Evolutionary conservation across 192 early-diverging fungal genomes (phyloP).

Genomic region (Spizellomyces sp.): DNA sequence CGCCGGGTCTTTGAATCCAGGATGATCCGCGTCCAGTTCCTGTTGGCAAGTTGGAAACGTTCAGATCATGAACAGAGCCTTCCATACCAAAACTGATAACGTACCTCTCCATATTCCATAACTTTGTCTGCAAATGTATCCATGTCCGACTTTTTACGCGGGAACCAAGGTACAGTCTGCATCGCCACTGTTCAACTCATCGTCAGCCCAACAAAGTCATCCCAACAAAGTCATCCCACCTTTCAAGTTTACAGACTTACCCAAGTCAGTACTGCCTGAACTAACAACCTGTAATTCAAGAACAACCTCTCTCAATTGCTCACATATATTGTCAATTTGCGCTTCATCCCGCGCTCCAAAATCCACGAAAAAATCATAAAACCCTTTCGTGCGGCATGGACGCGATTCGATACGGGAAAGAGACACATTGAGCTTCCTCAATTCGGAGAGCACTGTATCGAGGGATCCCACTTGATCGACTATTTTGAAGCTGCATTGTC

Average conservation of each 20-base stretch:
- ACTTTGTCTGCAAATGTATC: conserved; percentile 92
- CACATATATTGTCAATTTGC: conserved; percentile 63
- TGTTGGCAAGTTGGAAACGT: conserved; percentile 12
- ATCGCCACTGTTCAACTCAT: conserved; percentile 9
- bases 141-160: conserved; percentile 87
- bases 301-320: conserved; percentile 65
- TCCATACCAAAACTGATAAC: background rate
- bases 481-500: conserved; percentile 67
- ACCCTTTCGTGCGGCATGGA: conserved; percentile 76
- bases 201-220: background rate
- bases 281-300: conserved; percentile 71
- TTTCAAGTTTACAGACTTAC: conserved; percentile 29
- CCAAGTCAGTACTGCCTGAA: conserved; percentile 46
- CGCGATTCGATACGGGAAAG: conserved; percentile 96
- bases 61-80: too few relatives aligned
- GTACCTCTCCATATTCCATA: conserved; percentile 82
- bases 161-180: conserved; percentile 85
- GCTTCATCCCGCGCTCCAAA: conserved; percentile 68
- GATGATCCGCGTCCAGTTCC: conserved; percentile 76
- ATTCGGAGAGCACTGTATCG: conserved; percentile 75
- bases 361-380: conserved; percentile 96
- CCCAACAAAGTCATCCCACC: background rate
- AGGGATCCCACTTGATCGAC: conserved; percentile 83
- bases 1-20: conserved; percentile 82
- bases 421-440: conserved; percentile 73